These are phyloP conservation scores for Metschnikowia baotianmanensis DNA, from an alignment of 805 yeast species.

Conservation along the genomic window DNA sequence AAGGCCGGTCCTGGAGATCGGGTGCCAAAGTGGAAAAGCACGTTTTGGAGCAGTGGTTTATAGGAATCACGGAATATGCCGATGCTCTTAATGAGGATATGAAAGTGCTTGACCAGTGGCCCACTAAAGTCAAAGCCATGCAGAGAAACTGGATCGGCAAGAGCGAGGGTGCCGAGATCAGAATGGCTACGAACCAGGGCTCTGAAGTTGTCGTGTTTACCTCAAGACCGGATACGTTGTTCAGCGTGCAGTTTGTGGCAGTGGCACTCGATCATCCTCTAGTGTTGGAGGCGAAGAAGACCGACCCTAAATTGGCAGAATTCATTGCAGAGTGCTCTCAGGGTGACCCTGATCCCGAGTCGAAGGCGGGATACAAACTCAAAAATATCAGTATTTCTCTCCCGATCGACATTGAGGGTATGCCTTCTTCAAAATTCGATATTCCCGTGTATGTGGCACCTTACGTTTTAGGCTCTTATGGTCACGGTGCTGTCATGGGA, in stretches of 20 bases:
- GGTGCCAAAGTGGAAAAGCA: constrained; percentile 91
- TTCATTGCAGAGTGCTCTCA: constrained; percentile 53
- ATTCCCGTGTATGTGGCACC: constrained; percentile 89
- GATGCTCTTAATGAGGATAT: constrained; percentile 64
- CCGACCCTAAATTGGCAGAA: constrained; percentile 38
- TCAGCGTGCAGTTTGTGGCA: constrained; percentile 80
- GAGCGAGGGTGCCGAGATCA: constrained; percentile 73
- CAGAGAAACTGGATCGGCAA: constrained; percentile 94
- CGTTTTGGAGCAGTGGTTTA: constrained; percentile 86
- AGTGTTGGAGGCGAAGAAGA: constrained; percentile 36
- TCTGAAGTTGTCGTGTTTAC: constrained; percentile 61
- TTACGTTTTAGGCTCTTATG: constrained; percentile 80
- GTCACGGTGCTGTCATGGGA: constrained; percentile 97
- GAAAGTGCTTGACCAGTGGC: constrained; percentile 69
- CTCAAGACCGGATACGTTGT: constrained; percentile 86
- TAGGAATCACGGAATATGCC: constrained; percentile 85
- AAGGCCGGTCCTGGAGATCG: constrained; percentile 94
- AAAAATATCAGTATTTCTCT: constrained; percentile 44
- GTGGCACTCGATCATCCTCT: constrained; percentile 70
- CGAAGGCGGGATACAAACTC: constrained; percentile 57
- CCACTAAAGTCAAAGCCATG: constrained; percentile 83
- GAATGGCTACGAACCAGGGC: constrained; percentile 38
- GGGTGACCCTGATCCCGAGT: constrained; percentile 30
- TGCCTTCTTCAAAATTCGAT: constrained; percentile 15
- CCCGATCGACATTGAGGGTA: constrained; percentile 52